These are phyloP conservation scores for Neoboletus subvelutipes DNA, from an alignment of 768 basidiomycete genomes.

Conservation along the genomic window DNA sequence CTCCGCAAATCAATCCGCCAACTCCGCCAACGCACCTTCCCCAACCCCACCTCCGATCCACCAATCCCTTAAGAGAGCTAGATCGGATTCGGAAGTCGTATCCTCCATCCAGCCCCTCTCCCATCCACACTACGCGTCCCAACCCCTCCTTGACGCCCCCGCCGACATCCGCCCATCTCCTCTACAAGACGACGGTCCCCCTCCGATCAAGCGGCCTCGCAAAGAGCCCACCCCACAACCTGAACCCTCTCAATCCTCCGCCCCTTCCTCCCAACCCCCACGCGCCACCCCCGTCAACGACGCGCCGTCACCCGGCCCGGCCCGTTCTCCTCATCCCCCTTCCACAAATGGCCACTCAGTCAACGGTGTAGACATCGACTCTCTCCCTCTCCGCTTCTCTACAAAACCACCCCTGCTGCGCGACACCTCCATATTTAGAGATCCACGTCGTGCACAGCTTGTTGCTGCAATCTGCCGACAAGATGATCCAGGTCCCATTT, in stretches of 20 bases:
- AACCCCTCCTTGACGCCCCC: slow-evolving; percentile 33
- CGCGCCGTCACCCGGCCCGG: slow-evolving; percentile 37
- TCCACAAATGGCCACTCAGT: slow-evolving; percentile 44
- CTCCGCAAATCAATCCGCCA: slow-evolving; percentile 45
- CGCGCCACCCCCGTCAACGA: slow-evolving; percentile 33
- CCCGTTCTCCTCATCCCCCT: slow-evolving; percentile 48
- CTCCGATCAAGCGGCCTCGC: slow-evolving; percentile 70
- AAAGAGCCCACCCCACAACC: slow-evolving; percentile 47
- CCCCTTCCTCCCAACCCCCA: slow-evolving; percentile 21
- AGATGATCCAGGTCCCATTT: slow-evolving; percentile 62
- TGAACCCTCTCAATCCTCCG: slow-evolving; percentile 27
- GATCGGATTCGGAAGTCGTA: slow-evolving; percentile 63
- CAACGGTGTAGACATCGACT: slow-evolving; percentile 43
- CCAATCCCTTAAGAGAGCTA: slow-evolving; percentile 55
- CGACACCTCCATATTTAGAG: slow-evolving; percentile 51
- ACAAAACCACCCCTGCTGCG: slow-evolving; percentile 59
- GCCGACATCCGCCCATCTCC: slow-evolving; percentile 46
- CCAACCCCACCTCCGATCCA: slow-evolving; percentile 50
- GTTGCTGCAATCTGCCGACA: slow-evolving; percentile 65
- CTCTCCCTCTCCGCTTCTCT: slow-evolving; percentile 59
- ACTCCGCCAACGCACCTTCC: slow-evolving; percentile 51
- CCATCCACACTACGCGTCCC: slow-evolving; percentile 19
- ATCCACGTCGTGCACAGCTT: slow-evolving; percentile 58
- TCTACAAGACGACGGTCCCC: slow-evolving; percentile 60
- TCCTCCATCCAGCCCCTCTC: slow-evolving; percentile 16